Conservation (phyloP, 2,329 filamentous ascomycete genomes). For the Diplocarpon mali region DNA sequence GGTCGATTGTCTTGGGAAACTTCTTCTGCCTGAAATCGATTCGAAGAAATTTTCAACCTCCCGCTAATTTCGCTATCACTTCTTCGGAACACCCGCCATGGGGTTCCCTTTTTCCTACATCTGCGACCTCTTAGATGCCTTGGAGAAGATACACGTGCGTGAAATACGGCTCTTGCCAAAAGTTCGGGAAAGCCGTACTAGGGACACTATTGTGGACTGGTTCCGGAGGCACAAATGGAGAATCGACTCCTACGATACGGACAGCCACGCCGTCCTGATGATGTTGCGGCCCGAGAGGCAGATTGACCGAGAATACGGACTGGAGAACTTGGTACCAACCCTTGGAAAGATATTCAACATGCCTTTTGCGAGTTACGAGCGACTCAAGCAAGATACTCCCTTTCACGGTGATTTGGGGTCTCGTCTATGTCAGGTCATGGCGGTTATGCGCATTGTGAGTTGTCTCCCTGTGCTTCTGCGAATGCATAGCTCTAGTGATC, state of each 20-base stretch:
- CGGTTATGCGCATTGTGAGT: conserved; percentile 15
- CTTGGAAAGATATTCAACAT: conserved; percentile 57
- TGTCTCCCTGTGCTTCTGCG: background rate
- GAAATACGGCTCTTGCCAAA: conserved; percentile 31
- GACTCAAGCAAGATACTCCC: conserved; percentile 39
- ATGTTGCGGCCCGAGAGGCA: conserved; percentile 66
- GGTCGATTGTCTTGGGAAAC: too few relatives aligned
- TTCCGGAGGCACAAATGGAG: conserved; percentile 50
- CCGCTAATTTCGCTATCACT: background rate
- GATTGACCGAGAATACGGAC: conserved; percentile 65
- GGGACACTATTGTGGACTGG: conserved; percentile 49
- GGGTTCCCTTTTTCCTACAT: conserved; percentile 57
- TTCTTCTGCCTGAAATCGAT: too few relatives aligned
- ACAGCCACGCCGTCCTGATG: conserved; percentile 57
- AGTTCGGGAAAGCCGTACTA: conserved; percentile 42
- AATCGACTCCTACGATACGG: conserved; percentile 45
- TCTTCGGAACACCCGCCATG: conserved; percentile 33
- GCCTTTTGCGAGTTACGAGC: conserved; percentile 45
- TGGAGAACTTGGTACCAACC: conserved; percentile 57
- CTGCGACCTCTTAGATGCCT: conserved; percentile 61
- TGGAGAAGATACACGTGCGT: conserved; percentile 37
- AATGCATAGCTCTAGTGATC: too few relatives aligned
- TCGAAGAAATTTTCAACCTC: too few relatives aligned
- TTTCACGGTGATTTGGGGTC: conserved; percentile 52
- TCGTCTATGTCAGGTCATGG: conserved; percentile 24